Evolutionary conservation across 441 rosid genomes (phyloP).

Genomic region (Breynia disticha): DNA sequence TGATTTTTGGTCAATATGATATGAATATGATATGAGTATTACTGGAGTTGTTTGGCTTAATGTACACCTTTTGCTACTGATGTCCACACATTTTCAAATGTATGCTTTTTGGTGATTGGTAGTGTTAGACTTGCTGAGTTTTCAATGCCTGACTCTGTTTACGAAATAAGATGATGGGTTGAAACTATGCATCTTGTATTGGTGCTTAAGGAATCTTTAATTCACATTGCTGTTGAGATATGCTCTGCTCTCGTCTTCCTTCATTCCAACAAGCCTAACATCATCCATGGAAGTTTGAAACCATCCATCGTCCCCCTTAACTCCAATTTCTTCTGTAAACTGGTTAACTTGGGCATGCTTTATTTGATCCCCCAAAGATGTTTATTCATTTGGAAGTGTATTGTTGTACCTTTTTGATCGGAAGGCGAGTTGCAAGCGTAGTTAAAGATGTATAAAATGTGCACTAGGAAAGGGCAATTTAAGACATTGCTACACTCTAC

Average conservation of each 20-base stretch:
- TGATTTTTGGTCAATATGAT: no score
- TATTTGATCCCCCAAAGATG: conserved; percentile 43
- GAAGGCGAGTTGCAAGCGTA: conserved; percentile 39
- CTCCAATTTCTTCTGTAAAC: conserved; percentile 52
- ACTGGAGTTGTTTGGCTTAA: no score
- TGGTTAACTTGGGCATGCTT: conserved; percentile 51
- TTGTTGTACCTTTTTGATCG: conserved; percentile 64
- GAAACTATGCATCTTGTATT: no score
- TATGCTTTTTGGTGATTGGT: no score
- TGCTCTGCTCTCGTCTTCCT: conserved; percentile 89
- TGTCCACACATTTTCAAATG: no score
- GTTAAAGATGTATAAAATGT: conserved; percentile 48
- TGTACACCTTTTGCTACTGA: no score
- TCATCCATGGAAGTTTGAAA: conserved; percentile 70
- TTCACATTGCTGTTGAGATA: conserved; percentile 53
- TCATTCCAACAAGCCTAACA: conserved; percentile 67
- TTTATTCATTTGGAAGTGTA: conserved; percentile 71
- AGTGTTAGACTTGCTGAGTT: no score
- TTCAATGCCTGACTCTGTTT: no score
- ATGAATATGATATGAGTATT: no score
- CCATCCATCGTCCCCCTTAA: conserved; percentile 78
- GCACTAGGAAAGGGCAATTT: conserved; percentile 57
- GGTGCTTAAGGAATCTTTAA: conserved; percentile 60
- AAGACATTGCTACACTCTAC: conserved; percentile 46
- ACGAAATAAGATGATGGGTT: no score